A percentile compares a stretch with the other conserved stretches of the same genome.
phyloP scores from a whole-genome alignment of 2,329 filamentous ascomycete species.

The Septoria petroselini region DNA sequence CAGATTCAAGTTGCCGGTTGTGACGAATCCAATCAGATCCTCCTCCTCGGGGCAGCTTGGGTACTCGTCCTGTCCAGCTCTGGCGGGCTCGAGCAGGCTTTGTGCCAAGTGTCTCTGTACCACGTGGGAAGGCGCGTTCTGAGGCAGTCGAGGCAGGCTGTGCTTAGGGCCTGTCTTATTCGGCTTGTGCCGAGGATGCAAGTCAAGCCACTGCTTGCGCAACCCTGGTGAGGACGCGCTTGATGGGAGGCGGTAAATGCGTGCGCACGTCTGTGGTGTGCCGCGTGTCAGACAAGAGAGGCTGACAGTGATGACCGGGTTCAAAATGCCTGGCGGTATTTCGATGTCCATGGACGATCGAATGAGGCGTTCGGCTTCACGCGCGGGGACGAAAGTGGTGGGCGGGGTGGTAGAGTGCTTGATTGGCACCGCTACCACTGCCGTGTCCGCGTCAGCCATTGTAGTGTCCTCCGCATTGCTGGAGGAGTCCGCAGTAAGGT shows the following conservation, averaged over 20 bases:
- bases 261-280: conserved; percentile 66
- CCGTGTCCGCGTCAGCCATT: background rate
- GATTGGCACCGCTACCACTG: background rate
- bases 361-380: conserved; percentile 1
- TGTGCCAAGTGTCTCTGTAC: conserved; percentile 43
- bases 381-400: conserved; percentile 8
- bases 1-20: conserved; percentile 78
- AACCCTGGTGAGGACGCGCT: conserved; percentile 44
- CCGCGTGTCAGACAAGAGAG: conserved; percentile 69
- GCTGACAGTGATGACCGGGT: conserved; percentile 57
- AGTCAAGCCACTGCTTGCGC: conserved; percentile 68
- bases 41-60: conserved; percentile 67
- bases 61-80: conserved; percentile 44
- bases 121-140: conserved; percentile 45
- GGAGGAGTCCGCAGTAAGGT: background rate
- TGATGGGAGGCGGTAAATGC: conserved; percentile 81
- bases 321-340: conserved; percentile 31
- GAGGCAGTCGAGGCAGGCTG: conserved; percentile 29
- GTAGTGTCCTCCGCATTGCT: background rate
- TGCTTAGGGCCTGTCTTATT: conserved; percentile 29
- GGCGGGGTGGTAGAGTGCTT: background rate
- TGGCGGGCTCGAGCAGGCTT: conserved; percentile 45
- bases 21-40: conserved; percentile 87
- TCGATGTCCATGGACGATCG: background rate
- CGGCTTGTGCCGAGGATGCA: conserved; percentile 40